Conservation (phyloP, 495 filamentous ascomycete genomes). For the Delitschia confertaspora region DNA sequence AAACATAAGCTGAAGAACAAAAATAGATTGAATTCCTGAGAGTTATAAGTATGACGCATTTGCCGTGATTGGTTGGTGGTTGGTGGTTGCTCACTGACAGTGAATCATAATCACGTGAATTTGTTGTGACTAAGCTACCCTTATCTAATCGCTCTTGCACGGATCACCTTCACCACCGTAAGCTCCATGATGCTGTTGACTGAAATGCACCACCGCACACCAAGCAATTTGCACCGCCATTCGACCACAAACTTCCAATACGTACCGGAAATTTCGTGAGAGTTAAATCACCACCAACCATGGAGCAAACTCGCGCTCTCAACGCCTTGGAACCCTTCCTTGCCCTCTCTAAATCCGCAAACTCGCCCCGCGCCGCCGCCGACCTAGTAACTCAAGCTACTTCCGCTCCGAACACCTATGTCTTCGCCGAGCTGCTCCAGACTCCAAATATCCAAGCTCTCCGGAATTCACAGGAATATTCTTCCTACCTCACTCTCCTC, state of each 20-base stretch:
- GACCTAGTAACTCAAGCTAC: conserved; percentile 85
- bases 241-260: no score
- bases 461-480: conserved; percentile 43
- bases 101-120: no score
- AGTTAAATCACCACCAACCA: no score
- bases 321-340: conserved; percentile 80
- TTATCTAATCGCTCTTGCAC: no score
- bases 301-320: conserved; percentile 81
- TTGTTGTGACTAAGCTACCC: no score
- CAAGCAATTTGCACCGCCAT: no score
- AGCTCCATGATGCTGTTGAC: not conserved
- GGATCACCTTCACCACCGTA: not conserved
- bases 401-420: conserved; percentile 75
- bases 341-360: conserved; percentile 75
- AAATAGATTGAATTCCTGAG: no score
- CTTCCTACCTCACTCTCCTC: conserved; percentile 59
- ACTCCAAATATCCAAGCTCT: conserved; percentile 74
- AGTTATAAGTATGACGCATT: no score
- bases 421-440: conserved; percentile 89
- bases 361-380: conserved; percentile 70
- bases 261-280: no score
- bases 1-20: no score
- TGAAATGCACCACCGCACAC: conserved; percentile 3
- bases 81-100: no score
- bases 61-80: no score